Conservation (phyloP, 176 grass and related monocot species). For the Eremochloa ophiuroides region DNA sequence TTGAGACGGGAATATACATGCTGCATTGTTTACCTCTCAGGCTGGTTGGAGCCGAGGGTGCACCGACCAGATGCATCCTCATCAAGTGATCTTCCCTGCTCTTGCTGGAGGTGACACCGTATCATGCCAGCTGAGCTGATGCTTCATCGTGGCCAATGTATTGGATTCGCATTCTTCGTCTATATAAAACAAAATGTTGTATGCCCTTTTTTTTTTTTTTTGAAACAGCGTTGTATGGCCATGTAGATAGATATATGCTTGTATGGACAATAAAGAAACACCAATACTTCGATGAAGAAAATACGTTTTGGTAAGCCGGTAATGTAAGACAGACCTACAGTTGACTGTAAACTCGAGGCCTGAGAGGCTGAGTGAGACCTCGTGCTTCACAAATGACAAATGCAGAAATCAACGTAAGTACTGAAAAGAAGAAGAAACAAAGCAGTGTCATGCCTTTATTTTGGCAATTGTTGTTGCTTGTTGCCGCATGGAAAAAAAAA, state of each 20-base stretch:
- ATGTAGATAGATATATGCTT: background rate
- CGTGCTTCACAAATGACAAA: background rate
- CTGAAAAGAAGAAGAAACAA: background rate
- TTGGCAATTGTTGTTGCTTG: no score
- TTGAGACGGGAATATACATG: constrained; percentile 64
- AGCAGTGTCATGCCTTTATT: no score
- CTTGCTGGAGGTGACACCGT: constrained; percentile 1
- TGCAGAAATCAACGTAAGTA: background rate
- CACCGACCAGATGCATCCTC: constrained; percentile 82
- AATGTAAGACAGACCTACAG: background rate
- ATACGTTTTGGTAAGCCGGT: background rate
- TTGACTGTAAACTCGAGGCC: background rate
- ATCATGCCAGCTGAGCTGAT: background rate
- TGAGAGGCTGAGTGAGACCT: background rate
- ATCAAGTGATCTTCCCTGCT: constrained; percentile 47
- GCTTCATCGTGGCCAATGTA: background rate
- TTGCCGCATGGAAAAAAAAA: no score
- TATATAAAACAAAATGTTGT: background rate
- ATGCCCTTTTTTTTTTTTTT: no score
- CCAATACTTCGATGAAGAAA: background rate
- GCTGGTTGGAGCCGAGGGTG: constrained; percentile 63
- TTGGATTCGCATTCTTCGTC: background rate
- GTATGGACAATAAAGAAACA: constrained; percentile 1
- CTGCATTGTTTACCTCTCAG: constrained; percentile 83
- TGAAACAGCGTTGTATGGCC: background rate